Evolutionary conservation across 306 rosid genomes (phyloP).

Genomic region (Malus sieversii): DNA sequence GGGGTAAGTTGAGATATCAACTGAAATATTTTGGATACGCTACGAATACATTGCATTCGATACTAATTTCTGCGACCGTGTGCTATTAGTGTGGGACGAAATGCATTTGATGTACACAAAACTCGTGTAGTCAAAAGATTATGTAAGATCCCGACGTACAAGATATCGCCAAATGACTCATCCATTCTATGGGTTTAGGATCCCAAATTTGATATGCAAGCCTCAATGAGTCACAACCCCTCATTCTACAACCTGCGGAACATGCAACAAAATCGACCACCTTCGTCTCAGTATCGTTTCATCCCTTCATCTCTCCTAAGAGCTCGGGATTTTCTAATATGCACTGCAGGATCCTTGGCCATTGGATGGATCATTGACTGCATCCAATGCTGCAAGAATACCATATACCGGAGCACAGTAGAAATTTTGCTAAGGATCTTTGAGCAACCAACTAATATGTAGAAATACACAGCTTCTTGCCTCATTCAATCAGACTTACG

Average conservation of each 20-base stretch:
- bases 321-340: no score
- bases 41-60: not conserved
- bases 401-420: not conserved
- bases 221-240: no score
- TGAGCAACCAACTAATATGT: not conserved
- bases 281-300: not conserved
- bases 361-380: not conserved
- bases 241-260: not conserved
- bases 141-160: not conserved
- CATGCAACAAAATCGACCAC: not conserved
- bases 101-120: not conserved
- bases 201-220: no score
- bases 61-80: no score
- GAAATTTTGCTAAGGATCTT: no score
- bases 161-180: not conserved
- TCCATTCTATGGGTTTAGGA: no score
- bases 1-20: no score
- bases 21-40: no score
- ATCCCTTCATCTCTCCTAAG: not conserved
- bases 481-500: not conserved
- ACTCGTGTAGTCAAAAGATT: not conserved
- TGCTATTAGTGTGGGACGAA: not conserved
- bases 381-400: not conserved
- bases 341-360: not conserved
- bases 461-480: not conserved